Evolutionary conservation across 768 basidiomycete species (phyloP).

Genomic region (Termitomyces bulborhizus): DNA sequence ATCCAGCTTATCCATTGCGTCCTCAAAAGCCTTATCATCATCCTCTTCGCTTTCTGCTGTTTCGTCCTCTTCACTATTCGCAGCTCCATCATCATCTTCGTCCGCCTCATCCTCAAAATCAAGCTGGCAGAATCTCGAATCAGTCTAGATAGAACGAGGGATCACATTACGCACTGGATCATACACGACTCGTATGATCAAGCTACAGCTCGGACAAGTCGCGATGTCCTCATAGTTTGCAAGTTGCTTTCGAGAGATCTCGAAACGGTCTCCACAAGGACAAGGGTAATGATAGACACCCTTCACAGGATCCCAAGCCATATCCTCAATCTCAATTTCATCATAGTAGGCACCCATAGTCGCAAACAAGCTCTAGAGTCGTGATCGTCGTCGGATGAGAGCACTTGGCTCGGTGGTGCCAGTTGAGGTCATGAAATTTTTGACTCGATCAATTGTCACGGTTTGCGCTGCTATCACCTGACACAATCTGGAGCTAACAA

Average conservation of each 20-base stretch:
- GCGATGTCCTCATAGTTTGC: slow-evolving; percentile 90
- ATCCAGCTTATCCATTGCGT: slow-evolving; percentile 60
- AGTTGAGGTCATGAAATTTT: slow-evolving; percentile 14
- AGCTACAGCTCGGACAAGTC: slow-evolving; percentile 92
- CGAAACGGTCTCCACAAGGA: slow-evolving; percentile 97
- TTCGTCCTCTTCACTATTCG: slow-evolving; percentile 33
- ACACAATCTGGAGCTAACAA: background rate
- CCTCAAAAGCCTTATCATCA: slow-evolving; percentile 47
- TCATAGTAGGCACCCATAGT: slow-evolving; percentile 87
- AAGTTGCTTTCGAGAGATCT: slow-evolving; percentile 83
- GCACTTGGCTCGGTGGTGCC: background rate
- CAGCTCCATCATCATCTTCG: slow-evolving; percentile 42
- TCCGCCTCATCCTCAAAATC: slow-evolving; percentile 79
- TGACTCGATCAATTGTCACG: slow-evolving; percentile 6
- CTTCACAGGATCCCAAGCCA: slow-evolving; percentile 82
- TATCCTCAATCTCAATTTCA: slow-evolving; percentile 96
- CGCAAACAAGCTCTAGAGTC: background rate
- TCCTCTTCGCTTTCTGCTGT: slow-evolving; percentile 34
- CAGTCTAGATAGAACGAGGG: slow-evolving; percentile 3
- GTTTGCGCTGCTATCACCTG: background rate
- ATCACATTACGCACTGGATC: slow-evolving; percentile 69
- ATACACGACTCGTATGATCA: slow-evolving; percentile 88
- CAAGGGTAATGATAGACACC: slow-evolving; percentile 93
- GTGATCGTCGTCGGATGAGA: slow-evolving; percentile 4
- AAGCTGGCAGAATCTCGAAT: slow-evolving; percentile 38